Conservation (phyloP, 306 rosid species). For the Glycine soja region DNA sequence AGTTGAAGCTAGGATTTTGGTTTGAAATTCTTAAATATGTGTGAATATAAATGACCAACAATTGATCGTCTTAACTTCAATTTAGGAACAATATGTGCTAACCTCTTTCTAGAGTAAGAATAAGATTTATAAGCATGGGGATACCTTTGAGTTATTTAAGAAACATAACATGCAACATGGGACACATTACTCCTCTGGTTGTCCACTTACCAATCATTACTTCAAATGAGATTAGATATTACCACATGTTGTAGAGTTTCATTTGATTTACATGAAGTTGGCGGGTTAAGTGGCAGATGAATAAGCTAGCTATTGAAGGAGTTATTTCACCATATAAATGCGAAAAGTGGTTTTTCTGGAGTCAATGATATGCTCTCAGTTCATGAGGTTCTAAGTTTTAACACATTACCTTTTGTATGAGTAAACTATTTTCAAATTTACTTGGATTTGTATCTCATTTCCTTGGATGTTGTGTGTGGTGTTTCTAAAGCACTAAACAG, state of each 20-base stretch:
- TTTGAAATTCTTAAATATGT: slow-evolving; percentile 35
- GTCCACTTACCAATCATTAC: slow-evolving; percentile 37
- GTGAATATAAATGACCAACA: slow-evolving; percentile 26
- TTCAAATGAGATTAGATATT: slow-evolving; percentile 46
- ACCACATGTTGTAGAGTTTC: slow-evolving; percentile 45
- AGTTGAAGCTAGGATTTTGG: slow-evolving; percentile 39
- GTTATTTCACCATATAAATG: slow-evolving; percentile 58
- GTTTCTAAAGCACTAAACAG: no score
- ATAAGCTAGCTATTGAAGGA: slow-evolving; percentile 62
- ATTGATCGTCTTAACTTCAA: slow-evolving; percentile 30
- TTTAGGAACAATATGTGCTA: slow-evolving; percentile 25
- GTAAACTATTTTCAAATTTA: slow-evolving; percentile 44
- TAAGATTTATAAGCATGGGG: slow-evolving; percentile 3
- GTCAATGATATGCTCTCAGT: slow-evolving; percentile 66
- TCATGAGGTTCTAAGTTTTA: slow-evolving; percentile 47
- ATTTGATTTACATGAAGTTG: slow-evolving; percentile 63
- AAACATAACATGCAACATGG: slow-evolving; percentile 11
- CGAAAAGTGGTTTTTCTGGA: slow-evolving; percentile 56
- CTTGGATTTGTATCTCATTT: no score
- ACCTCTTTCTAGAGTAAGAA: slow-evolving; percentile 21
- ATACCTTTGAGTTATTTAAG: slow-evolving; percentile 28
- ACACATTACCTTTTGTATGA: slow-evolving; percentile 40
- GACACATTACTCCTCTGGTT: slow-evolving; percentile 32
- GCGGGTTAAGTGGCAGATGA: slow-evolving; percentile 78
- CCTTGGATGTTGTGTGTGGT: no score